These are phyloP conservation scores for Grosmannia huntii DNA, from an alignment of 2,329 filamentous ascomycete genomes.

Conservation along the genomic window DNA sequence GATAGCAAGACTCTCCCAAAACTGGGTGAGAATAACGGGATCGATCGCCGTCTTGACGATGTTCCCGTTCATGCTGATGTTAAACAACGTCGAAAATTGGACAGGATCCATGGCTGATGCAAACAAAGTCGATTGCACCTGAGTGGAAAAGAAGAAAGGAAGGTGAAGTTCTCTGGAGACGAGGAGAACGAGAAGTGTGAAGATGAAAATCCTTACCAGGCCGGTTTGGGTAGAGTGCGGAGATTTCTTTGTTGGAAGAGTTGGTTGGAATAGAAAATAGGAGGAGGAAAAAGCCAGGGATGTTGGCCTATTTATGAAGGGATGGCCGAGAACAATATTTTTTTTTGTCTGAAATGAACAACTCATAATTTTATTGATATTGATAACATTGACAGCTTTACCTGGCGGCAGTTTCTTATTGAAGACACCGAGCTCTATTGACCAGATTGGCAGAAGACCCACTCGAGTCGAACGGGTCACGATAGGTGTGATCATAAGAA, in stretches of 20 bases:
- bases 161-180: background rate
- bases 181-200: background rate
- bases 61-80: conserved; percentile 3
- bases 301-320: background rate
- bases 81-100: background rate
- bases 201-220: background rate
- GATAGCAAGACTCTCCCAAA: conserved; percentile 7
- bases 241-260: background rate
- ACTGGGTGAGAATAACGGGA: conserved; percentile 3
- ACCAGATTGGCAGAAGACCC: background rate
- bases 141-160: background rate
- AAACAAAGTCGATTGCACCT: background rate
- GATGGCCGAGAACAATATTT: background rate
- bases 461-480: background rate
- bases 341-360: background rate
- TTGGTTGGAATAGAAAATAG: background rate
- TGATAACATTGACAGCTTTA: background rate
- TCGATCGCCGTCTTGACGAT: conserved; percentile 7
- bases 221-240: background rate
- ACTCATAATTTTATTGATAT: background rate
- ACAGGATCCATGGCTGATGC: background rate
- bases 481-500: background rate
- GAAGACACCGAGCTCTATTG: background rate
- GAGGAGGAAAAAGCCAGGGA: background rate
- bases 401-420: too few relatives aligned